Conservation (phyloP, 2,329 filamentous ascomycete genomes). For the Neonectria punicea region DNA sequence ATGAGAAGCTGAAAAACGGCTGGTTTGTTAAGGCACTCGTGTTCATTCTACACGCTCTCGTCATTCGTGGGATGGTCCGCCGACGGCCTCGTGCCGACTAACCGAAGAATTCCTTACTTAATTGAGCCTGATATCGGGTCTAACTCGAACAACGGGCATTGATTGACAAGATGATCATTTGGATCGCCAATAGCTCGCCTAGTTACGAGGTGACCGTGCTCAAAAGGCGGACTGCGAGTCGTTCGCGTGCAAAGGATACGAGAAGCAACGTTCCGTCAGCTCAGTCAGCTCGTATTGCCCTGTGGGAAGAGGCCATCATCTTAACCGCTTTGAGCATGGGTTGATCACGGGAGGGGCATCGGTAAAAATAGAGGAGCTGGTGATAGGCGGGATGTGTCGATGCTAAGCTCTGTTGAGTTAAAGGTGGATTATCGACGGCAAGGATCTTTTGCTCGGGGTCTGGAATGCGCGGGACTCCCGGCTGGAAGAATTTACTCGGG, state of each 20-base stretch:
- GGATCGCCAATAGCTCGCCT: background rate
- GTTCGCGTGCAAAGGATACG: background rate
- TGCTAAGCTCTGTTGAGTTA: background rate
- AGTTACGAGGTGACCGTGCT: background rate
- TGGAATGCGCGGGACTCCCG: background rate
- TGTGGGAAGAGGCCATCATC: background rate
- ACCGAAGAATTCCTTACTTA: background rate
- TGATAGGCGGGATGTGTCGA: background rate
- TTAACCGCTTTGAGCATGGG: background rate
- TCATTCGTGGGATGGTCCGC: background rate
- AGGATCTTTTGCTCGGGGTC: background rate
- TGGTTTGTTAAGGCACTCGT: background rate
- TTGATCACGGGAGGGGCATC: background rate
- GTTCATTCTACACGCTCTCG: background rate
- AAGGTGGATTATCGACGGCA: background rate
- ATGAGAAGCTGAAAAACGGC: background rate
- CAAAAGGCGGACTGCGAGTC: background rate
- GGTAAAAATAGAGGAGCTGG: background rate
- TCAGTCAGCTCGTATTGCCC: background rate
- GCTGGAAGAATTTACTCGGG: background rate
- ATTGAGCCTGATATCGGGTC: background rate
- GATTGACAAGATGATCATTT: background rate
- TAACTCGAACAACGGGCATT: background rate
- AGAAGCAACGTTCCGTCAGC: background rate
- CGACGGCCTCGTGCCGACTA: background rate